Base-by-base conservation (phyloP, 441 rosid species). In the Arabidopsis hybrid region DNA sequence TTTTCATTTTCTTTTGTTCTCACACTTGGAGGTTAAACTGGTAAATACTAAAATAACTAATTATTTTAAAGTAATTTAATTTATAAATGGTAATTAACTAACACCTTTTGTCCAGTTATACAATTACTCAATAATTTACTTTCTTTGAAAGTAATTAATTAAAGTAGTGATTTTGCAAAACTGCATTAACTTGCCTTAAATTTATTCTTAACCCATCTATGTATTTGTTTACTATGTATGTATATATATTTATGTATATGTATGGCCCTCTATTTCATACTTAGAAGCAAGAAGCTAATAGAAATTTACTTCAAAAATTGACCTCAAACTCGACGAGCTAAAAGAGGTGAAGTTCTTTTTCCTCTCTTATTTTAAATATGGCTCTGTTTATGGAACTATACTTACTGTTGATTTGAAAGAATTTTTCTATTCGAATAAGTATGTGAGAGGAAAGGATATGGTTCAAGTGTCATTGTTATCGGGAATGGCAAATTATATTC, bases 381-480 rank as follows among this genome's bases (percentile, higher is more conserved):
- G 35, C 38, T 11, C 0, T 51, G 46, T 26, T 49, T 50, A 16
- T n/a, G n/a, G n/a, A n/a, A n/a, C n/a, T n/a, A n/a, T n/a, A 34
- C 39, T 45, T 31, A 34, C 2, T 60, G 66, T 60, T 71, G 65
- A 60, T 66, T 73, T 78, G 78, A 51, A 21, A 67, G 65, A 76
- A 63, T 36, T 36, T 29, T 29, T 55, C 40, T 76, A 14, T 70
- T 62, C 39, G 21, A 40, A 39, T 31, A 34, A 59, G 57, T 32
- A 13, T 64, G 59, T 65, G 74, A 75, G 69, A 67, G 71, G 79
- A 64, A 66, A 51, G 67, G 77, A 62, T 81, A 79, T 79, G 56
- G 85, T 83, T 86, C 75, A 79, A 83, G 78, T 79, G 89, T 87
- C 91, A 56, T 67, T 85, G 82, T 85, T 80, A 71, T 72, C 51